Evolutionary conservation across 2,329 filamentous ascomycete species (phyloP), one percentile per base, ranked within the genome.

Genomic region (Setomelanomma holmii): DNA sequence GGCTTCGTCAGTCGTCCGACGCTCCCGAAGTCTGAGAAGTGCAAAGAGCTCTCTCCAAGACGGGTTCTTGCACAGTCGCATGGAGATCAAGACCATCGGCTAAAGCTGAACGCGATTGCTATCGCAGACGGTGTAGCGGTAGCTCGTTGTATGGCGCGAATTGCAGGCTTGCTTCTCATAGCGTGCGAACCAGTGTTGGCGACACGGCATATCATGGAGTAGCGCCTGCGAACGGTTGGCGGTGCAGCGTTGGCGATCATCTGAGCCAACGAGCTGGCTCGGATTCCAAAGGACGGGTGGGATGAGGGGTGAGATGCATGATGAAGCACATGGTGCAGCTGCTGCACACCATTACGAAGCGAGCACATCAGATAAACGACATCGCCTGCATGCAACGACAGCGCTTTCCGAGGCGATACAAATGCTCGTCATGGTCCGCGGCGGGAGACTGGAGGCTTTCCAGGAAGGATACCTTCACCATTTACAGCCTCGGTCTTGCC

Each of bases 301-400:
- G 56, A 54, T 53, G 58, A 45, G 55, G 51, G 56, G 50, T 50
- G 36, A 24, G 47, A 35, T 61, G 57, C 56, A 61, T 54, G 53
- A 51, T 53, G 34, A 63, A 62, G 53, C 64, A 33, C 62, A 66
- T 66, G 56, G 54, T 64, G 63, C 63, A 67, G 58, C 41, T n/a
- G n/a, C 48, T 51, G 60, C 55, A 57, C 56, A 59, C 56, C 55
- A 55, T 45, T 51, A 48, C 50, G 20, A 46, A 43, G 40, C 35
- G 45, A 51, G 45, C 41, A 43, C 33, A 52, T 55, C 45, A 40
- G 49, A 47, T 53, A 42, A 47, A 48, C 34, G 40, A 41, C 51
- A 46, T 41, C 36, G 50, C 45, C 40, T 47, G 49, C 23, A 50
- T 41, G 38, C 45, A 48, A 19, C 19, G 24, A 36, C 17, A 33